These are phyloP conservation scores for Aspergillus brunneoviolaceus DNA, from an alignment of 2,329 filamentous ascomycete genomes.

Conservation along the genomic window DNA sequence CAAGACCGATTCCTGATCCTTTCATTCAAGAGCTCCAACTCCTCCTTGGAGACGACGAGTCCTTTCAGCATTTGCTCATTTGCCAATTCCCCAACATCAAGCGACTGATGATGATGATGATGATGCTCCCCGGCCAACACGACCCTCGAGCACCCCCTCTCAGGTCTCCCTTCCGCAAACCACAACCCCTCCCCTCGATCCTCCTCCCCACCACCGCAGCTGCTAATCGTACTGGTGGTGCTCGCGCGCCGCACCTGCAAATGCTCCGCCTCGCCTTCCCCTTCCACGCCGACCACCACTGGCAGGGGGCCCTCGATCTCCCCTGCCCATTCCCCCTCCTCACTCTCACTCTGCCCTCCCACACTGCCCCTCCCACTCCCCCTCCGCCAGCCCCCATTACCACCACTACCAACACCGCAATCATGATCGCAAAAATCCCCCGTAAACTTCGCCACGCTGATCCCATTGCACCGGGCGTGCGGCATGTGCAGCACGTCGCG, in stretches of 20 bases:
- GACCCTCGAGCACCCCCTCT: constrained; percentile 13
- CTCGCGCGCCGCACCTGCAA: constrained; percentile 11
- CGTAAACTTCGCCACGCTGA: constrained; percentile 17
- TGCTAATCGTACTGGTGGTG: background rate
- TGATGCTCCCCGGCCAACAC: constrained; percentile 19
- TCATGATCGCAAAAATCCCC: background rate
- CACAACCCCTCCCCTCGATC: constrained; percentile 7
- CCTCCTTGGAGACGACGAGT: constrained; percentile 17
- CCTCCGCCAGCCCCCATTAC: background rate
- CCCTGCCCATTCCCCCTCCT: background rate
- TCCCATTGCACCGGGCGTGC: constrained; percentile 20
- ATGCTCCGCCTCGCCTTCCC: constrained; percentile 3
- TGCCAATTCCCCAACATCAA: constrained; percentile 6
- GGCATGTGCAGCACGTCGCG: constrained; percentile 23
- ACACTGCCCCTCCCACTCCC: background rate
- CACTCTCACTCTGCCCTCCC: background rate
- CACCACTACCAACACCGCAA: background rate
- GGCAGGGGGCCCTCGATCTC: background rate
- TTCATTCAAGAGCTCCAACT: constrained; percentile 18
- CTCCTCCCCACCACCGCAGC: background rate
- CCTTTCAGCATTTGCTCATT: constrained; percentile 6
- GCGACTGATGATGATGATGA: constrained; percentile 2
- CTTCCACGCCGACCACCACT: background rate
- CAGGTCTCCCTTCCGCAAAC: background rate
- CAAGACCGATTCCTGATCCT: constrained; percentile 15